Evolutionary conservation across 371 early-diverging fungal genomes (phyloP).

Genomic region (Mortierella sp.): DNA sequence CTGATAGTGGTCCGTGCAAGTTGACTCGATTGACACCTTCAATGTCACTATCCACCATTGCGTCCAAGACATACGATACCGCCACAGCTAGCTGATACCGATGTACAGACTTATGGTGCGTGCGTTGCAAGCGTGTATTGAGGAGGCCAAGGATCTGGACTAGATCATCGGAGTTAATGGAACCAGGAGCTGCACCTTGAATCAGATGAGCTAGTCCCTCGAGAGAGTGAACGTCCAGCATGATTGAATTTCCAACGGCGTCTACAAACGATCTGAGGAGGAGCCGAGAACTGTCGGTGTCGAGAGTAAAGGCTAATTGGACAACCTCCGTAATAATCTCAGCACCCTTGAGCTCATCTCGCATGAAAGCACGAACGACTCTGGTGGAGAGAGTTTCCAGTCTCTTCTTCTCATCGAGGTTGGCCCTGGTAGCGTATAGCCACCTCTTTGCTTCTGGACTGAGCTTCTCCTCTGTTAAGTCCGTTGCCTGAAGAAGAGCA

Average conservation of each 20-base stretch:
- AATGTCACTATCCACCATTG: conserved; percentile 10
- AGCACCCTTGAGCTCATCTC: conserved; percentile 3
- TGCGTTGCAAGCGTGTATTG: neutral
- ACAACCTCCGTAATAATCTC: neutral
- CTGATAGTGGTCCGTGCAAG: conserved; percentile 7
- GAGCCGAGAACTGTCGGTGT: neutral
- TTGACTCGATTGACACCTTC: conserved; percentile 3
- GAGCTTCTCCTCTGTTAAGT: neutral
- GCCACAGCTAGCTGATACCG: neutral
- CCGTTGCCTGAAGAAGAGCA: neutral
- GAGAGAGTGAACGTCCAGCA: conserved; percentile 9
- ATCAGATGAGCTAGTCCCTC: conserved; percentile 6
- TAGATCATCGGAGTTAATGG: conserved; percentile 6
- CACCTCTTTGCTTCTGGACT: neutral
- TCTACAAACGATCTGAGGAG: neutral
- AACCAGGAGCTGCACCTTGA: neutral
- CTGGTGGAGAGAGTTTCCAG: neutral
- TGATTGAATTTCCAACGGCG: neutral
- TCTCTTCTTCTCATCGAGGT: conserved; percentile 10
- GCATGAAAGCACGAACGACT: neutral
- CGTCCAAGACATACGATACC: conserved; percentile 10
- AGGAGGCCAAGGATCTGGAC: conserved; percentile 10
- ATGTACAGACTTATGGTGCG: conserved; percentile 2
- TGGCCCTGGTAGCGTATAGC: neutral
- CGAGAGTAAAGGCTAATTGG: conserved; percentile 1